Evolutionary conservation across 163 green algal species (phyloP).

Genomic region (Chlamydomonas reinhardtii): DNA sequence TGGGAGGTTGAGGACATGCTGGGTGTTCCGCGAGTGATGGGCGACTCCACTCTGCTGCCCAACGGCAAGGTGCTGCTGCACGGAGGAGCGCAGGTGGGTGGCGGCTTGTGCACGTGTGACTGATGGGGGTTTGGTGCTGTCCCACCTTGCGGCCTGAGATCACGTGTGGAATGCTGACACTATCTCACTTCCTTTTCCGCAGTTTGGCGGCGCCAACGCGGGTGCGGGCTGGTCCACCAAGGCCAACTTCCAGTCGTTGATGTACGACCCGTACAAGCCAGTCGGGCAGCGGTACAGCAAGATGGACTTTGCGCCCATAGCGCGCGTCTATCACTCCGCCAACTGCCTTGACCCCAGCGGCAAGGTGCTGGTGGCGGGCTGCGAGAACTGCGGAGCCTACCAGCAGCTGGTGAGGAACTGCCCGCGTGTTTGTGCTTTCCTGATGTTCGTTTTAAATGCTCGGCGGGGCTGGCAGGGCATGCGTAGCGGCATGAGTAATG

Average conservation of each 20-base stretch:
- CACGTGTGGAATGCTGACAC: too few species aligned
- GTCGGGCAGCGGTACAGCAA: constrained; percentile 7
- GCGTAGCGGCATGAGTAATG: too few species aligned
- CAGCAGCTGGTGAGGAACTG: neutral
- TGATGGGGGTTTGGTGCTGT: too few species aligned
- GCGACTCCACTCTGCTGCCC: constrained; percentile 45
- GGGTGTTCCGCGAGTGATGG: constrained; percentile 22
- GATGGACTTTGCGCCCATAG: constrained; percentile 1
- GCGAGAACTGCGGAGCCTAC: neutral
- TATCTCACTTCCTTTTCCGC: neutral
- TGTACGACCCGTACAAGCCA: constrained; percentile 40
- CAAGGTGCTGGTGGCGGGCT: neutral
- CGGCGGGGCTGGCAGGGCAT: too few species aligned
- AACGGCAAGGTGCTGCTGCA: constrained; percentile 48
- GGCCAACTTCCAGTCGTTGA: neutral
- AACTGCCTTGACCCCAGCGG: neutral
- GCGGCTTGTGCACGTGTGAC: too few species aligned
- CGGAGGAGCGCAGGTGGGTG: constrained; percentile 46
- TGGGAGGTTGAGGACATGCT: constrained; percentile 27
- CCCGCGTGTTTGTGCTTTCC: too few species aligned
- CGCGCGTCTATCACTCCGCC: constrained; percentile 46
- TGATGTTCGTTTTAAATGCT: too few species aligned
- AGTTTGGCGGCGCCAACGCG: neutral
- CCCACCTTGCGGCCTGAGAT: too few species aligned
- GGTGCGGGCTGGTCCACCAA: neutral